Percentiles rank a stretch among this genome's conserved stretches.
Conservation (phyloP, 2,329 filamentous ascomycete genomes). For the Xylariaceae sp. region DNA sequence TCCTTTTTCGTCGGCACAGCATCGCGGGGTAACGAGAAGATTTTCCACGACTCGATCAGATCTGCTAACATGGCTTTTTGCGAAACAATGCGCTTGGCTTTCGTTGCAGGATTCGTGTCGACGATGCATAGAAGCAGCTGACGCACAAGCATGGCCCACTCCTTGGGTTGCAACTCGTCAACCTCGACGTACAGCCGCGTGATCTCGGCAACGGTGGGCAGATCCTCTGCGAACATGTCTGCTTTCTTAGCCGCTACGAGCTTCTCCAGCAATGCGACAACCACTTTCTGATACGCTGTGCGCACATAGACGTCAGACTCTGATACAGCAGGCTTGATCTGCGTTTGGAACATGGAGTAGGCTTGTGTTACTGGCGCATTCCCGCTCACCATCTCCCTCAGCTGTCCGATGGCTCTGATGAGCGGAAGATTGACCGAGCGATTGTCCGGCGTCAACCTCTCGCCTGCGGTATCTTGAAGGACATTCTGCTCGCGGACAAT, state of each 20-base stretch:
- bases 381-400: conserved; percentile 32
- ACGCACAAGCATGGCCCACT: conserved; percentile 35
- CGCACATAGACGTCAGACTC: conserved; percentile 26
- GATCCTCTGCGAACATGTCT: conserved; percentile 27
- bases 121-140: conserved; percentile 33
- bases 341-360: conserved; percentile 25
- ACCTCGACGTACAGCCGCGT: conserved; percentile 35
- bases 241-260: conserved; percentile 32
- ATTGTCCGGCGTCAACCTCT: neutral
- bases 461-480: conserved; percentile 7
- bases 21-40: conserved; percentile 33
- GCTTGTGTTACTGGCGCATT: conserved; percentile 23
- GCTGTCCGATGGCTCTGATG: conserved; percentile 25
- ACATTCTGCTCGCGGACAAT: conserved; percentile 25
- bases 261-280: conserved; percentile 30
- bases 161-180: conserved; percentile 30
- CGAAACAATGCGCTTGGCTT: conserved; percentile 25
- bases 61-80: conserved; percentile 35
- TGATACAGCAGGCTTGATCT: conserved; percentile 31
- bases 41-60: conserved; percentile 39
- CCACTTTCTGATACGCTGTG: conserved; percentile 29
- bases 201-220: conserved; percentile 38
- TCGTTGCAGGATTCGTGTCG: conserved; percentile 17
- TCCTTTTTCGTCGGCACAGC: conserved; percentile 10
- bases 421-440: conserved; percentile 18